Evolutionary conservation across 257 asterid genomes (phyloP).

Genomic region (Verbena officinalis): DNA sequence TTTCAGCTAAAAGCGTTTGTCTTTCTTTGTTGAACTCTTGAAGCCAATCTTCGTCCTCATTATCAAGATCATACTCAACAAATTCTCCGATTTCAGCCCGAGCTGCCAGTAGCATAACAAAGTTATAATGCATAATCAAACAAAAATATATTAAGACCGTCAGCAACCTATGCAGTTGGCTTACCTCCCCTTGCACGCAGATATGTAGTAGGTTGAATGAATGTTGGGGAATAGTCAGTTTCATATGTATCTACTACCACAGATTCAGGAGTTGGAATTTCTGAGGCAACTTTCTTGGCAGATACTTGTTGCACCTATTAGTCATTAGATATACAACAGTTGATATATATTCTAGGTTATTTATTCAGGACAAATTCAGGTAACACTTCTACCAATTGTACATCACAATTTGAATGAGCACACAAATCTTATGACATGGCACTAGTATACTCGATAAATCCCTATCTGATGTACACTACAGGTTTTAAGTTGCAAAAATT

Average conservation of each 20-base stretch:
- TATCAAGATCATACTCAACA: constrained; percentile 96
- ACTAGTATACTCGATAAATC: constrained; percentile 3
- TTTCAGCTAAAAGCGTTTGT: constrained; percentile 65
- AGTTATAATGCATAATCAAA: constrained; percentile 21
- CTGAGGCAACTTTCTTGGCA: constrained; percentile 72
- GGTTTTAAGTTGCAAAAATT: background rate
- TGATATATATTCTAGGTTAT: too few relatives aligned
- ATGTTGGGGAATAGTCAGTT: constrained; percentile 91
- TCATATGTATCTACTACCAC: constrained; percentile 93
- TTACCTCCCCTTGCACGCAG: constrained; percentile 96
- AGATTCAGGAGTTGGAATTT: constrained; percentile 97
- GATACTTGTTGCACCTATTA: constrained; percentile 66
- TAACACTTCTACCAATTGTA: constrained; percentile 11
- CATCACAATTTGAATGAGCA: constrained; percentile 12
- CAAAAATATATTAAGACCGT: constrained; percentile 9
- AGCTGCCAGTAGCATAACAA: constrained; percentile 52
- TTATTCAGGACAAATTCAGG: constrained; percentile 7
- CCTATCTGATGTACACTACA: background rate
- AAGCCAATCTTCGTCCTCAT: constrained; percentile 99
- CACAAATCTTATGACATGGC: background rate
- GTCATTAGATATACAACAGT: too few relatives aligned
- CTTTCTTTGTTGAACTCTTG: constrained; percentile 78
- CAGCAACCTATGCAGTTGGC: constrained; percentile 27
- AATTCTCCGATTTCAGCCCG: constrained; percentile 98
- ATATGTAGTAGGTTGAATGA: constrained; percentile 83